Conservation (phyloP, 495 filamentous ascomycete genomes). For the Xylaria longipes region DNA sequence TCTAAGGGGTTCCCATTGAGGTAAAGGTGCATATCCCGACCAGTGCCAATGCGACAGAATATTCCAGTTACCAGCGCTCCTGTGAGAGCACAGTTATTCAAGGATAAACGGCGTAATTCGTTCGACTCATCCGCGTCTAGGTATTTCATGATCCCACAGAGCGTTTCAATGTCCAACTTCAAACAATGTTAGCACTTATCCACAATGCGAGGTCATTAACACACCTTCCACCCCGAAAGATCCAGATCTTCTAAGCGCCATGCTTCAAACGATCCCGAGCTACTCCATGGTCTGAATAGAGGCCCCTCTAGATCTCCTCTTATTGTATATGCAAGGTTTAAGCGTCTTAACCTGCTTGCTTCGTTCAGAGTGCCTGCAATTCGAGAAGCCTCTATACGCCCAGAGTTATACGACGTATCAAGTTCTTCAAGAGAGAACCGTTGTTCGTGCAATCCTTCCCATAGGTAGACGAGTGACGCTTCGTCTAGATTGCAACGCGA, state of each 20-base stretch:
- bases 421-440: slow-evolving; percentile 76
- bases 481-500: slow-evolving; percentile 77
- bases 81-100: slow-evolving; percentile 82
- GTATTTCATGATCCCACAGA: slow-evolving; percentile 68
- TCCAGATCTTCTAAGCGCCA: slow-evolving; percentile 80
- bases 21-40: slow-evolving; percentile 74
- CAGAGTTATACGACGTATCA: slow-evolving; percentile 78
- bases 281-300: slow-evolving; percentile 38
- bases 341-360: slow-evolving; percentile 26
- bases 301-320: slow-evolving; percentile 34
- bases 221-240: slow-evolving; percentile 66
- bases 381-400: slow-evolving; percentile 68
- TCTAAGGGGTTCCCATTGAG: slow-evolving; percentile 85
- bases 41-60: slow-evolving; percentile 71
- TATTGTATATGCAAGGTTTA: slow-evolving; percentile 38
- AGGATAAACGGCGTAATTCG: slow-evolving; percentile 68
- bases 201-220: slow-evolving; percentile 7
- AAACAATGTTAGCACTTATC: slow-evolving; percentile 7
- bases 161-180: slow-evolving; percentile 59
- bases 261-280: slow-evolving; percentile 53
- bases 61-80: slow-evolving; percentile 80
- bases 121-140: slow-evolving; percentile 67
- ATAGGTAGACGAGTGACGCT: slow-evolving; percentile 59
- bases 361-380: slow-evolving; percentile 51
- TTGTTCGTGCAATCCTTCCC: slow-evolving; percentile 67